A percentile compares a stretch with the other conserved stretches of the same genome.
phyloP scores from a whole-genome alignment of 257 asterid species.

The Striga asiatica region DNA sequence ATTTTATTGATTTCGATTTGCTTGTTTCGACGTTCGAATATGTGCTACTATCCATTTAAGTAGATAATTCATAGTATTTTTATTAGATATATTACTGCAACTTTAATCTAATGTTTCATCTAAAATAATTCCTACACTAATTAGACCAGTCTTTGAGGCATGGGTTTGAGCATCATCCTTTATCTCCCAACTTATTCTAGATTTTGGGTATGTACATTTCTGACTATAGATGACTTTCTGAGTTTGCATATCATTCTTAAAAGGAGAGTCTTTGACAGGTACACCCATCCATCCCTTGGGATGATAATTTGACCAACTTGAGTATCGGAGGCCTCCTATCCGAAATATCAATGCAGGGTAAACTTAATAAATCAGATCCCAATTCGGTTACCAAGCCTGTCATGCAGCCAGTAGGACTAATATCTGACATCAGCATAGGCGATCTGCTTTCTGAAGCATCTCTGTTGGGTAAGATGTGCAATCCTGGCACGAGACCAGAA shows the following conservation, averaged over 20 bases:
- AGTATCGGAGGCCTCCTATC: conserved; percentile 82
- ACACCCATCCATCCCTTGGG: conserved; percentile 40
- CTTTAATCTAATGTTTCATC: conserved; percentile 13
- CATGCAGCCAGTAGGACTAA: conserved; percentile 25
- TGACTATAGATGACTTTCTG: no score
- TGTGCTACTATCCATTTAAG: neutral
- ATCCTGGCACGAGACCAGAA: conserved; percentile 15
- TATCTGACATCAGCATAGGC: conserved; percentile 40
- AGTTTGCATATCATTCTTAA: no score
- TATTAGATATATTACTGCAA: neutral
- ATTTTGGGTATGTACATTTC: no score
- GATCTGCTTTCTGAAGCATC: conserved; percentile 43
- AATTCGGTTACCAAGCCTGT: conserved; percentile 31
- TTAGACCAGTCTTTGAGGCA: neutral
- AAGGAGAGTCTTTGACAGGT: no score
- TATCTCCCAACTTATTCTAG: neutral
- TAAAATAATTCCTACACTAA: neutral
- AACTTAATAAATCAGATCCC: conserved; percentile 24
- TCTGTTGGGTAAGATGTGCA: conserved; percentile 27
- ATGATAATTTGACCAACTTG: conserved; percentile 63
- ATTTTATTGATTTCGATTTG: neutral
- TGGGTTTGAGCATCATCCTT: neutral
- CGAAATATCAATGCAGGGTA: conserved; percentile 64
- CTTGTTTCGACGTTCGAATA: neutral
- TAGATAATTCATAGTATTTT: neutral